Conservation (phyloP, 176 grass and related monocot genomes). For the Elymus sibiricus region DNA sequence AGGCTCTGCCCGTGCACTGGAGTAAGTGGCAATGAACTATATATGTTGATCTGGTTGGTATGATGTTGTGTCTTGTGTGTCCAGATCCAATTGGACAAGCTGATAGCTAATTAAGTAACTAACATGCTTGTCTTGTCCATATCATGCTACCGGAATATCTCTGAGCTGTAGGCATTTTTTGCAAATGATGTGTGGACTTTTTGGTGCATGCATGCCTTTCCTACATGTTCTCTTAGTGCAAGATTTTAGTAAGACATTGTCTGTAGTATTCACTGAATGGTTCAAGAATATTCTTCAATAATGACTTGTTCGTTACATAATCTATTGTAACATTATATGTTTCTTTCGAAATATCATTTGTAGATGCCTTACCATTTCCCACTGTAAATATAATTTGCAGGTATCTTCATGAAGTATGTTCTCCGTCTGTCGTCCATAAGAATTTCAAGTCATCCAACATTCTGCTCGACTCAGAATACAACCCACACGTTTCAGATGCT, state of each 20-base stretch:
- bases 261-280: background rate
- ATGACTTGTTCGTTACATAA: constrained; percentile 4
- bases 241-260: background rate
- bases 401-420: constrained; percentile 90
- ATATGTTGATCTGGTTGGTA: constrained; percentile 1
- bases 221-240: background rate
- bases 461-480: constrained; percentile 75
- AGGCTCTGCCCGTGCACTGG: constrained; percentile 82
- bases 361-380: constrained; percentile 16
- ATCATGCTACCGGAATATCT: constrained; percentile 8
- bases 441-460: constrained; percentile 99
- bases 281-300: background rate
- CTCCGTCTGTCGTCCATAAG: constrained; percentile 77
- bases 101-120: background rate
- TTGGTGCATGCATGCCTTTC: background rate
- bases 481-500: constrained; percentile 82
- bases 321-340: background rate
- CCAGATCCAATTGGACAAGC: constrained; percentile 11
- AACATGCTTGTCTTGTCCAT: background rate
- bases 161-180: constrained; percentile 12
- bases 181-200: background rate
- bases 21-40: constrained; percentile 57
- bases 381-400: constrained; percentile 38
- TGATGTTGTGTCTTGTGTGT: background rate
- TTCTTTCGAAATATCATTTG: constrained; percentile 1